Conservation (phyloP, 768 basidiomycete genomes). For the Tricholomella constricta region DNA sequence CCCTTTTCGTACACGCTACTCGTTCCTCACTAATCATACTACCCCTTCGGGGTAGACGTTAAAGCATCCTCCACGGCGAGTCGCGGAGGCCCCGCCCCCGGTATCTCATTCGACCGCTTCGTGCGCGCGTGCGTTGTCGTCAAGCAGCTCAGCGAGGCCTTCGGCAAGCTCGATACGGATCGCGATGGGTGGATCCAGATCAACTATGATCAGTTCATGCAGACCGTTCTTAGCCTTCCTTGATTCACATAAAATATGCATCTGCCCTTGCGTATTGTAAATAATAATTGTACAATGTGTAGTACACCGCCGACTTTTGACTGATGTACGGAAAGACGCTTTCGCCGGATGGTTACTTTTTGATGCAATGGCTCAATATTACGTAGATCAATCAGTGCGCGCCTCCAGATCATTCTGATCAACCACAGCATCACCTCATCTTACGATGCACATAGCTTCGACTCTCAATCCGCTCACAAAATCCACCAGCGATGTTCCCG, state of each 20-base stretch:
- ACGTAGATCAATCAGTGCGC: too few species aligned
- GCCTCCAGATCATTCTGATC: too few species aligned
- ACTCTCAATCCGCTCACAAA: slow-evolving; percentile 20
- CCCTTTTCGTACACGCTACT: not conserved
- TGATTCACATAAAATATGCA: slow-evolving; percentile 23
- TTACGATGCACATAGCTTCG: slow-evolving; percentile 23
- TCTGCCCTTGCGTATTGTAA: too few species aligned
- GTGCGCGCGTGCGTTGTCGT: slow-evolving; percentile 83
- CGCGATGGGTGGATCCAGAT: slow-evolving; percentile 73
- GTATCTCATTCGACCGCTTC: slow-evolving; percentile 86
- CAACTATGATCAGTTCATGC: slow-evolving; percentile 73
- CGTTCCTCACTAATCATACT: slow-evolving; percentile 25
- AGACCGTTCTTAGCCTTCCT: slow-evolving; percentile 63
- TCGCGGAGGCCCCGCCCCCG: slow-evolving; percentile 39
- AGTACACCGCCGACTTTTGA: too few species aligned
- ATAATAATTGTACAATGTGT: too few species aligned
- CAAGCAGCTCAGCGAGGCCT: slow-evolving; percentile 75
- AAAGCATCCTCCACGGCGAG: slow-evolving; percentile 51
- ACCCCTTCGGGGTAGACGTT: slow-evolving; percentile 49
- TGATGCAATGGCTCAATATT: too few species aligned
- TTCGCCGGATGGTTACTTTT: too few species aligned
- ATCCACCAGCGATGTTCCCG: slow-evolving; percentile 23
- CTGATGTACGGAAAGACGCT: too few species aligned
- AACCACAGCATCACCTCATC: too few species aligned
- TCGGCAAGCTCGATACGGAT: slow-evolving; percentile 66